Conservation (phyloP, 352 stramenopile genomes). For the Globisporangium polare region DNA sequence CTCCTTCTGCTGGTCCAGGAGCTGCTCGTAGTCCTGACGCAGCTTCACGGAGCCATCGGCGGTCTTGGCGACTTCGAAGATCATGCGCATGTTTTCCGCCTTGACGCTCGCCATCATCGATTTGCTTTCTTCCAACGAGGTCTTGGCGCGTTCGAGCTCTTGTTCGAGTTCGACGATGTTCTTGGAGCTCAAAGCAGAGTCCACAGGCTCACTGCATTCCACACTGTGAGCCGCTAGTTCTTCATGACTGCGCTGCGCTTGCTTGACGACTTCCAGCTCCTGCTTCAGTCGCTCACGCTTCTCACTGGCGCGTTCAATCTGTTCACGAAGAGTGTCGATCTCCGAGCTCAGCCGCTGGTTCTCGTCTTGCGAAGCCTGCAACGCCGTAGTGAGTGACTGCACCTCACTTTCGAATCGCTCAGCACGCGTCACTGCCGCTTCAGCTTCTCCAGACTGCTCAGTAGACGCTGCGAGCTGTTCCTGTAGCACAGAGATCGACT, state of each 20-base stretch:
- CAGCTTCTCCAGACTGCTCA: neutral
- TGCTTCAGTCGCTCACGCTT: constrained; percentile 21
- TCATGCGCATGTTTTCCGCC: constrained; percentile 70
- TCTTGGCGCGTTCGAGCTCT: constrained; percentile 29
- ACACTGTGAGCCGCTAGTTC: too few species aligned
- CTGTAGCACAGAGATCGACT: constrained; percentile 4
- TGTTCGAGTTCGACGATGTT: constrained; percentile 11
- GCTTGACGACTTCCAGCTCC: constrained; percentile 17
- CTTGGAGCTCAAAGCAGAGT: neutral
- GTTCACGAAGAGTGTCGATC: constrained; percentile 15
- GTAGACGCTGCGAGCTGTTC: constrained; percentile 7
- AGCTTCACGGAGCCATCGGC: constrained; percentile 53
- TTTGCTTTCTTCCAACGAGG: constrained; percentile 31
- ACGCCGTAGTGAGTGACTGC: constrained; percentile 17
- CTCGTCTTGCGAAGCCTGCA: constrained; percentile 18
- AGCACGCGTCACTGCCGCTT: neutral
- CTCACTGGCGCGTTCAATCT: constrained; percentile 21
- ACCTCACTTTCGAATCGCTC: constrained; percentile 20
- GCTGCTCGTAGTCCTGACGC: constrained; percentile 54
- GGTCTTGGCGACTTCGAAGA: constrained; percentile 72
- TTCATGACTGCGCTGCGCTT: neutral
- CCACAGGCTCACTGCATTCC: neutral
- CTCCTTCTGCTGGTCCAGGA: constrained; percentile 30
- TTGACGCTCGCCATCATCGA: constrained; percentile 56
- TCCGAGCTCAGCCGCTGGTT: constrained; percentile 17